These are phyloP conservation scores for Incumbomyces delicatus DNA, from an alignment of 2,329 filamentous ascomycete species.

Conservation along the genomic window DNA sequence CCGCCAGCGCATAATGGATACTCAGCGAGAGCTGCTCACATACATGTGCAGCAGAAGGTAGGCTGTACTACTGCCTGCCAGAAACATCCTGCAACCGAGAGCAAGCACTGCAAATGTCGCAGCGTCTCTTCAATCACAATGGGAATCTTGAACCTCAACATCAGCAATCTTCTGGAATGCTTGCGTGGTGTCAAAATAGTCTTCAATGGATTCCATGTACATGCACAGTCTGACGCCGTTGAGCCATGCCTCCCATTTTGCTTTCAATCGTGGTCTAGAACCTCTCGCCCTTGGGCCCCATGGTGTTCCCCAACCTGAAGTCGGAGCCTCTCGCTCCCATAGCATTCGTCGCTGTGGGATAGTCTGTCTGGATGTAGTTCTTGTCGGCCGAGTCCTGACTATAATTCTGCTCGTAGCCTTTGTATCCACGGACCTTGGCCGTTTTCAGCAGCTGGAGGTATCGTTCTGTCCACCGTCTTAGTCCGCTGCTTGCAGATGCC, in stretches of 20 bases:
- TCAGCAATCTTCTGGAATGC: too few relatives aligned
- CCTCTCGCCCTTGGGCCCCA: conserved; percentile 8
- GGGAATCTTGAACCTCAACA: too few relatives aligned
- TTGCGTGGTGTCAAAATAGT: too few relatives aligned
- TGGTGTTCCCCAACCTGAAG: conserved; percentile 18
- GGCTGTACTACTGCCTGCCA: too few relatives aligned
- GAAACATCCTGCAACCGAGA: too few relatives aligned
- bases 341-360: conserved; percentile 17
- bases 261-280: background rate
- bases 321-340: conserved; percentile 19
- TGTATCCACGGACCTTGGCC: conserved; percentile 53
- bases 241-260: background rate
- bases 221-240: conserved; percentile 3
- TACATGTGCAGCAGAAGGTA: too few relatives aligned
- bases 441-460: conserved; percentile 56
- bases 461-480: conserved; percentile 38
- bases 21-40: too few relatives aligned
- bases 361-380: conserved; percentile 18
- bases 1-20: too few relatives aligned
- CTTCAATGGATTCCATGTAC: background rate
- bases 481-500: background rate
- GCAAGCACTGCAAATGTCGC: too few relatives aligned
- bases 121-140: too few relatives aligned
- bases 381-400: conserved; percentile 17
- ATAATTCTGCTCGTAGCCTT: conserved; percentile 57